Base-by-base conservation (phyloP, 345 rosid genomes). In the Boechera divaricarpa region DNA sequence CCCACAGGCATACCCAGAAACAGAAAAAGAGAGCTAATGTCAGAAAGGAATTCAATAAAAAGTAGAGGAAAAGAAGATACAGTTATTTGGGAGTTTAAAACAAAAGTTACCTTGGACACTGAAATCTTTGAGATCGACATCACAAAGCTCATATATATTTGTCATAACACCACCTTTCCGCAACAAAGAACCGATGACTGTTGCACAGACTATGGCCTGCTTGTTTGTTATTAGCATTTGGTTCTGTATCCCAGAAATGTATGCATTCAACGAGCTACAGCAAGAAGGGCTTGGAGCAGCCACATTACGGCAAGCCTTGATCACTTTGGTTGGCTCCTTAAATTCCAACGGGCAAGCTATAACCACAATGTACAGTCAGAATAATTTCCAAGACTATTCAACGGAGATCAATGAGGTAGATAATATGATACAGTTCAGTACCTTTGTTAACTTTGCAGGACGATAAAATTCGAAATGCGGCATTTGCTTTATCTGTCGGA, bases 401-500 rank as follows among this genome's bases (percentile, higher is more conserved):
- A 55, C 28, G 3, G 24, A 79, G 52, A 67, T 10, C 4, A 12
- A 73, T 68, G 45, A 18, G 5, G 13, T 26, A 61, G 61, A 28
- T 55, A 54, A 70, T 15, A 24, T 4, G 33, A 66, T 49, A 10
- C 24, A 21, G 21, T 51, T 66, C 39, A 10, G 31, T 85, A 89
- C 98, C 98, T 81, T 88, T 92, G 86, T 94, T 94, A 74, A 90
- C 93, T 83, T 92, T 92, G 92, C 97, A 94, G 41, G 94, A 81
- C 33, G 97, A 89, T 62, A 94, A 75, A 77, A 84, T 86, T 49
- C 98, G 88, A 78, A 94, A 92, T 11, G 93, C 95, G 10, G 82
- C 24, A 72, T 89, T 88, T 35, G 97, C 95, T 21, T 69, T 84
- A 77, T 88, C 87, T 71, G 81, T 76, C 11, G 90, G 80, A 58